Conservation (phyloP, 2,329 filamentous ascomycete species). For the Sporothrix sp. region DNA sequence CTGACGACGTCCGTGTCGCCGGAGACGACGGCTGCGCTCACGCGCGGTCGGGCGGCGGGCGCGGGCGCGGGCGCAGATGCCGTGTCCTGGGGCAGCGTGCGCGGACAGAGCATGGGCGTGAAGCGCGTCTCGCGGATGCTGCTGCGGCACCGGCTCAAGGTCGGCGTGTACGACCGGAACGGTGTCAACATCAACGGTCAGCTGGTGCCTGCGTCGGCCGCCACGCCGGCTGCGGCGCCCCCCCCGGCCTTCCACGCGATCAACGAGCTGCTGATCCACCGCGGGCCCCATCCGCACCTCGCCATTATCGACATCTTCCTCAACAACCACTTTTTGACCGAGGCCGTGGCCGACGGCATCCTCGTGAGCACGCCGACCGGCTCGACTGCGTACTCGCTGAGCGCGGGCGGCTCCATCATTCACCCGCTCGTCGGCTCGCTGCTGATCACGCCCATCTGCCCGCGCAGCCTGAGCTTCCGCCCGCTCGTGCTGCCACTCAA, state of each 20-base stretch:
- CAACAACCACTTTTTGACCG: constrained; percentile 80
- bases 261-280: constrained; percentile 91
- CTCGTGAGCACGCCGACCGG: constrained; percentile 90
- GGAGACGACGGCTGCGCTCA: constrained; percentile 12
- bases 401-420: constrained; percentile 83
- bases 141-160: constrained; percentile 75
- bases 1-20: constrained; percentile 6
- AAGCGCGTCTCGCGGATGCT: constrained; percentile 69
- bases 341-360: constrained; percentile 91
- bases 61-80: constrained; percentile 13
- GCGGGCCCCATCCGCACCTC: constrained; percentile 80
- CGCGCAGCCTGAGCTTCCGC: constrained; percentile 82
- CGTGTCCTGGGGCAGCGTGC: constrained; percentile 58
- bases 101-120: constrained; percentile 72
- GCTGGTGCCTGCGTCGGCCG: constrained; percentile 35
- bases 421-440: constrained; percentile 85
- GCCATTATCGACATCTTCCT: constrained; percentile 88
- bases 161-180: constrained; percentile 67
- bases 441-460: constrained; percentile 87
- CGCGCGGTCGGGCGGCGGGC: constrained; percentile 12
- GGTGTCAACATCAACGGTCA: constrained; percentile 50
- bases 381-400: constrained; percentile 91
- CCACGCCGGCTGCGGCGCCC: neutral
- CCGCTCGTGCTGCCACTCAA: constrained; percentile 82
- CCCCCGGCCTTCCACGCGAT: constrained; percentile 57